Conservation (phyloP, 371 early-diverging fungal genomes). For the Dinochytrium kinnereticum region DNA sequence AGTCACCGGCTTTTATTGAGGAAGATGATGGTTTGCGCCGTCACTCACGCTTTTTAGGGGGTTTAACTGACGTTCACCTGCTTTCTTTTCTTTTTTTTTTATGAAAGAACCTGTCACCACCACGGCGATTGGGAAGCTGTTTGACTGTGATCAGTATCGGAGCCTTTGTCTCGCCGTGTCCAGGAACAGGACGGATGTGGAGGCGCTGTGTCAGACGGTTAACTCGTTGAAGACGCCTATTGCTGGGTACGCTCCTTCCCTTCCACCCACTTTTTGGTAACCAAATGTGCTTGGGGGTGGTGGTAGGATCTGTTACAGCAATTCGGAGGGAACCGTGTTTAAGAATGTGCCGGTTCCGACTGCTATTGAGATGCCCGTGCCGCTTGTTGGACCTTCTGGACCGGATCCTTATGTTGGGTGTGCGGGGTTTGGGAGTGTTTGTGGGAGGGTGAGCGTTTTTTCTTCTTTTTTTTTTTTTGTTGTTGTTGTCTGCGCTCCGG, state of each 20-base stretch:
- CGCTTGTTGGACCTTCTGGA: not conserved
- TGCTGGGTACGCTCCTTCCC: not conserved
- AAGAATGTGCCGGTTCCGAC: not conserved
- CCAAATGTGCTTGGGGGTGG: not conserved
- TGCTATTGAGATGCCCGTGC: not conserved
- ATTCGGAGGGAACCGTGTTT: not conserved
- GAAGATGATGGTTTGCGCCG: too few species aligned
- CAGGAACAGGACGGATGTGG: not conserved
- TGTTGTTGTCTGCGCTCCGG: not conserved
- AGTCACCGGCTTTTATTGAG: too few species aligned
- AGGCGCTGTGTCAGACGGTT: not conserved
- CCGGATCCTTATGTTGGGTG: conserved; percentile 7
- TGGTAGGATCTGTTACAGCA: not conserved
- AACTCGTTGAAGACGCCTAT: not conserved
- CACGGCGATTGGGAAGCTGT: too few species aligned
- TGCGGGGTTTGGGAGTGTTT: not conserved
- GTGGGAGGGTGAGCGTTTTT: not conserved
- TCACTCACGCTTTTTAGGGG: too few species aligned
- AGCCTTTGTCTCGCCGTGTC: not conserved
- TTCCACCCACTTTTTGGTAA: not conserved
- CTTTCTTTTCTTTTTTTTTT: too few species aligned
- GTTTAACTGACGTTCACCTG: too few species aligned
- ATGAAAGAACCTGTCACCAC: too few species aligned
- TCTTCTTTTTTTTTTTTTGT: not conserved
- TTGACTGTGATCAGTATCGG: conserved; percentile 2